Conservation (phyloP, 140 eudicot genomes). For the Oenanthe javanica region DNA sequence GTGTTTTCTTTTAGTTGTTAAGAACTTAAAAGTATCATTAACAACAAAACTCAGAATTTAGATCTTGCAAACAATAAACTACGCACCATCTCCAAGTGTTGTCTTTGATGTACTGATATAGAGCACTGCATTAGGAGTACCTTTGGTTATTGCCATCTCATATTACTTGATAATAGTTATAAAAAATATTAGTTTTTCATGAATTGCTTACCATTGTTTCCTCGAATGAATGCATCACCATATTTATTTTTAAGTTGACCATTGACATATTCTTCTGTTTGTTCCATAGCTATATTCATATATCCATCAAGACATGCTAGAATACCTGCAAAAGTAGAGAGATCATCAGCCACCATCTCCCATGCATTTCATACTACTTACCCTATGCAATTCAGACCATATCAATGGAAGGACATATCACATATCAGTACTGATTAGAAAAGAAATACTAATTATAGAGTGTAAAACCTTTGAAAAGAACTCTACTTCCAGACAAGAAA, state of each 20-base stretch:
- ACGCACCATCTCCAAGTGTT: constrained; percentile 81
- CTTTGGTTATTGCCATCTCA: neutral
- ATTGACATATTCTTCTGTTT: constrained; percentile 94
- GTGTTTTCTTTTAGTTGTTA: neutral
- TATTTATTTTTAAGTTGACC: constrained; percentile 95
- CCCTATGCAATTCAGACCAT: neutral
- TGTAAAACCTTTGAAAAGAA: neutral
- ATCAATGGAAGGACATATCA: neutral
- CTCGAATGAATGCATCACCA: constrained; percentile 95
- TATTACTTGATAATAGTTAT: neutral
- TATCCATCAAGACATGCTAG: constrained; percentile 95
- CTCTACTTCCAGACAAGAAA: neutral
- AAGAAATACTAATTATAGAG: neutral
- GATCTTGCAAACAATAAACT: constrained; percentile 17
- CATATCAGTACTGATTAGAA: neutral
- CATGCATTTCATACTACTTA: neutral
- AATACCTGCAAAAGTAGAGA: constrained; percentile 48
- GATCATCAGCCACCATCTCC: neutral
- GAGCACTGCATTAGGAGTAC: constrained; percentile 59
- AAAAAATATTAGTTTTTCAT: neutral
- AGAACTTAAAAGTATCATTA: constrained; percentile 2
- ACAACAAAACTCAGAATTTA: neutral
- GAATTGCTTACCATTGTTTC: constrained; percentile 68
- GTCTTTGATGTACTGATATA: constrained; percentile 97
- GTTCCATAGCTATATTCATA: constrained; percentile 99